A percentile compares a stretch with the other conserved stretches of the same genome.
phyloP scores from a whole-genome alignment of 768 basidiomycete species.

The Hortiboletus campestris region DNA sequence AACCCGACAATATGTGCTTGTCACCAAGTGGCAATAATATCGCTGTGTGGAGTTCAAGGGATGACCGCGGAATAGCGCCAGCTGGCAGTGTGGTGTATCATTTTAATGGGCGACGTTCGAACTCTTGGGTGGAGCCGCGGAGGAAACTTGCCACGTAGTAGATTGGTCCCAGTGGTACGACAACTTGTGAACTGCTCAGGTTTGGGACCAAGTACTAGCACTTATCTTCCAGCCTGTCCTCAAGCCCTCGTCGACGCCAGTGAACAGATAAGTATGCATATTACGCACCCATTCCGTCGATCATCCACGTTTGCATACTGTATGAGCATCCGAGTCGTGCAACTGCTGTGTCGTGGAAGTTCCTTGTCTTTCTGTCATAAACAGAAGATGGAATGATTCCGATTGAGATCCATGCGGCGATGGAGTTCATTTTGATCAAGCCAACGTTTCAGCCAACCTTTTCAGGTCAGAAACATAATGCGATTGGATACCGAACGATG shows the following conservation, averaged over 20 bases:
- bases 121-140: background rate
- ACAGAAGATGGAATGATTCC: background rate
- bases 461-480: background rate
- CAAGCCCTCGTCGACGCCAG: background rate
- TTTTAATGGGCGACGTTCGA: no score
- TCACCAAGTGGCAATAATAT: no score
- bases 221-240: background rate
- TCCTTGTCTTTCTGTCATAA: background rate
- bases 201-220: background rate
- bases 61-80: no score
- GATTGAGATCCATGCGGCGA: background rate
- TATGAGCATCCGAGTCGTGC: background rate
- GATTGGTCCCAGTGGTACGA: no score
- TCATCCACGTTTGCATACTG: background rate
- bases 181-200: background rate
- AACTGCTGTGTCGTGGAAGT: background rate
- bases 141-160: background rate
- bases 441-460: background rate
- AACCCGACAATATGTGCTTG: no score
- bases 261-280: background rate
- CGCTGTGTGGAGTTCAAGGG: no score
- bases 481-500: background rate
- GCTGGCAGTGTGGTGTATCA: no score
- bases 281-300: background rate
- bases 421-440: background rate